These are phyloP conservation scores for Piper betle DNA, from an alignment of 164 flowering plant genomes.

Conservation along the genomic window DNA sequence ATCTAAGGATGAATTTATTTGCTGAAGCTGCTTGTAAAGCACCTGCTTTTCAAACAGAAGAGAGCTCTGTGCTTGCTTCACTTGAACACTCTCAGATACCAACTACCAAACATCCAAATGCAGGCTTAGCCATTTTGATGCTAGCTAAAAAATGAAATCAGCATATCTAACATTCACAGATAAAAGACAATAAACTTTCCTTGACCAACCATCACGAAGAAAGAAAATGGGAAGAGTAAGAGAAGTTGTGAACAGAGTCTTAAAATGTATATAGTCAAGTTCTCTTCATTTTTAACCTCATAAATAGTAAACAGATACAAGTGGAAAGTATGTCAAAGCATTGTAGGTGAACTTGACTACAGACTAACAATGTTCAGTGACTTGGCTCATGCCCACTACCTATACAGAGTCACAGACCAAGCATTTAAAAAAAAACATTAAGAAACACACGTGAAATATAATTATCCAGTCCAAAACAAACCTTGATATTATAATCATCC, in stretches of 20 bases:
- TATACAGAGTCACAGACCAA: too few relatives aligned
- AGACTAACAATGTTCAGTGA: too few relatives aligned
- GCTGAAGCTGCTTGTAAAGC: slow-evolving; percentile 61
- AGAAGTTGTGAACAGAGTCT: too few relatives aligned
- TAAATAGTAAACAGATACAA: too few relatives aligned
- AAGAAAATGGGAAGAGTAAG: neutral
- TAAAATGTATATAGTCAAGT: too few relatives aligned
- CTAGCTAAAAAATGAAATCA: neutral
- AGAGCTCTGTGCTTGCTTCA: slow-evolving; percentile 54
- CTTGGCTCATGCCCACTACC: too few relatives aligned
- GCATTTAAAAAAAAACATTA: too few relatives aligned
- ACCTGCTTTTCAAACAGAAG: slow-evolving; percentile 68
- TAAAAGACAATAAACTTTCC: neutral
- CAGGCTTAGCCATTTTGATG: neutral
- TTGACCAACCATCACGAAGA: neutral
- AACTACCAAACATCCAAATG: slow-evolving; percentile 28
- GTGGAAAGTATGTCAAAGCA: too few relatives aligned
- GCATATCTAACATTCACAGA: too few relatives aligned
- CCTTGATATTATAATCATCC: slow-evolving; percentile 88
- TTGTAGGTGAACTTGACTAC: too few relatives aligned
- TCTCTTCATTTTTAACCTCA: too few relatives aligned
- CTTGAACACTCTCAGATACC: slow-evolving; percentile 90
- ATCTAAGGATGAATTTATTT: slow-evolving; percentile 44
- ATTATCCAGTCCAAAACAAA: slow-evolving; percentile 7
- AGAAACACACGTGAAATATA: neutral